phyloP scores from a whole-genome alignment of 2,329 filamentous ascomycete species.

The Colletotrichum cereale region DNA sequence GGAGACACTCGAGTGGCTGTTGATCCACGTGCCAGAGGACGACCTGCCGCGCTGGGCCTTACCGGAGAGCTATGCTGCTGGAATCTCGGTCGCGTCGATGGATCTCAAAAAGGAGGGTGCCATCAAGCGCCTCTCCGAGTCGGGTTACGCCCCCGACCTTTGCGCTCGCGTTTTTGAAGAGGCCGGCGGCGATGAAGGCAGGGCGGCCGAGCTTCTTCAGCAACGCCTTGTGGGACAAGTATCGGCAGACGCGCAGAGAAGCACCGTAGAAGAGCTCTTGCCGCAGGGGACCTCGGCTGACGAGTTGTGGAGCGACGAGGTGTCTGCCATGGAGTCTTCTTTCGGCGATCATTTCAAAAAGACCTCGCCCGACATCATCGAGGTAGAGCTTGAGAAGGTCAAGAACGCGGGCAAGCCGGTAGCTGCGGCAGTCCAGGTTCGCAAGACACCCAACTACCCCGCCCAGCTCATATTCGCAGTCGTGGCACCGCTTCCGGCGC shows the following conservation, averaged over 20 bases:
- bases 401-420: slow-evolving; percentile 65
- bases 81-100: slow-evolving; percentile 85
- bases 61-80: slow-evolving; percentile 91
- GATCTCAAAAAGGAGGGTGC: slow-evolving; percentile 85
- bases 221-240: slow-evolving; percentile 47
- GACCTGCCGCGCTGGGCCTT: slow-evolving; percentile 94
- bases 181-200: slow-evolving; percentile 77
- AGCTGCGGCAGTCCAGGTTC: slow-evolving; percentile 73
- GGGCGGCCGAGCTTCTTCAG: slow-evolving; percentile 85
- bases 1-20: slow-evolving; percentile 93
- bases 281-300: slow-evolving; percentile 57
- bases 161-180: slow-evolving; percentile 83
- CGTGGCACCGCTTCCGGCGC: slow-evolving; percentile 81
- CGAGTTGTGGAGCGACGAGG: slow-evolving; percentile 87
- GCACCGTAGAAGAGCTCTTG: slow-evolving; percentile 40
- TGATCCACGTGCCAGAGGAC: slow-evolving; percentile 97
- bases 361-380: slow-evolving; percentile 73
- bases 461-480: slow-evolving; percentile 77
- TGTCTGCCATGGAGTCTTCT: slow-evolving; percentile 85
- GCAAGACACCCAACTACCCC: slow-evolving; percentile 82
- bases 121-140: slow-evolving; percentile 83
- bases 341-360: slow-evolving; percentile 80
- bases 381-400: slow-evolving; percentile 73
- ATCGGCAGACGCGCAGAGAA: background rate
- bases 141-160: slow-evolving; percentile 88